Base-by-base conservation (phyloP, 345 rosid species). In the Eucalyptus paniculata region DNA sequence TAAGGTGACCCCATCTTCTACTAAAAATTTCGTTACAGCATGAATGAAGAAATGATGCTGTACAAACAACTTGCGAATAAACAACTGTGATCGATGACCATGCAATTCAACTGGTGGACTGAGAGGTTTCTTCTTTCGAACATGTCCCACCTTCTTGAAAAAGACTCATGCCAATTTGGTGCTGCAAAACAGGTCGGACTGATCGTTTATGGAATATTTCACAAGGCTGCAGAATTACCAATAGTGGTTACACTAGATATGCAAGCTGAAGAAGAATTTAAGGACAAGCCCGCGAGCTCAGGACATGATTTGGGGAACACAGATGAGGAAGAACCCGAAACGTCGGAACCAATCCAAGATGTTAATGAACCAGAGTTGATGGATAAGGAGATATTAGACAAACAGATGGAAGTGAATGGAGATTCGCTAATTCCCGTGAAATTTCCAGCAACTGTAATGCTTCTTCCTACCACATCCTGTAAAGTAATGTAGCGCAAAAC, bases 31-130 rank as follows among this genome's bases (percentile, higher is more conserved):
- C 92, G 92, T 94, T 94, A 92, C 95, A 96, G 15, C 94, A 93
- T 95, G 97, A 96, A 97, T 96, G 93, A 95, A 96, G 96, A 95
- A 92, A 94, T 94, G 94, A 92, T 88, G 34, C 98, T 96, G 96
- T 96, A 93, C 97, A 95, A 90, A 93, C 91, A 92, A 60, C 92
- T 12, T 92, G 94, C 83, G 92, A 87, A 88, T 88, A 95, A 90
- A 93, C 91, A 92, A 60, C 91, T 12, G 53, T 50, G 47, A 2
- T 94, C 90, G 92, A 92, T 67, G 88, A 30, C 72, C 92, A 92
- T 90, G 92, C 94, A 92, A 92, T 32, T 32, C 40, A 9, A 67
- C 12, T n/a, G 80, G 40, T 11, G 23, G 81, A 69, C 81, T 8
- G 23, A 32, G 81, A 17, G 42, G 24, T 69, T 32, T 69, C 81